These are phyloP conservation scores for Cubamyces sp. DNA, from an alignment of 768 basidiomycete genomes.

Conservation along the genomic window DNA sequence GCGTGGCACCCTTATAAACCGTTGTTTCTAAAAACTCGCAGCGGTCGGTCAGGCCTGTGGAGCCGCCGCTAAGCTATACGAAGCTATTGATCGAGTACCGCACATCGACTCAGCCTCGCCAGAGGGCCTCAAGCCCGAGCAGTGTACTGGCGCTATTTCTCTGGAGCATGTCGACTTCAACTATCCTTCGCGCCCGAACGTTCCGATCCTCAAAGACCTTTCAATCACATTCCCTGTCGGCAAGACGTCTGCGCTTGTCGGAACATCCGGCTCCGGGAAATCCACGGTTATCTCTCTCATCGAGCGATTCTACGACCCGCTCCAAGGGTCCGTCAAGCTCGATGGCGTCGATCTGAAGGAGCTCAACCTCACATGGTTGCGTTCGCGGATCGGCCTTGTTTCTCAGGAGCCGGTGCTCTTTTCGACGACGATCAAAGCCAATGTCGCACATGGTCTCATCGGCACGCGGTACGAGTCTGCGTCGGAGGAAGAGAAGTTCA, in stretches of 20 bases:
- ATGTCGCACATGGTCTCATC: constrained; percentile 86
- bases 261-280: constrained; percentile 80
- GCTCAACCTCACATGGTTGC: constrained; percentile 84
- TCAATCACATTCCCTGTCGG: constrained; percentile 71
- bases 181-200: constrained; percentile 81
- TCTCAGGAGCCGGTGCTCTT: constrained; percentile 89
- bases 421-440: constrained; percentile 79
- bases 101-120: constrained; percentile 79
- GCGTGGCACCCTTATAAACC: constrained; percentile 12
- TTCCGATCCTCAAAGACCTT: constrained; percentile 78
- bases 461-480: constrained; percentile 68
- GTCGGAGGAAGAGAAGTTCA: constrained; percentile 74
- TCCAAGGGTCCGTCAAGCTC: constrained; percentile 64
- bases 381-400: constrained; percentile 86
- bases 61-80: constrained; percentile 86
- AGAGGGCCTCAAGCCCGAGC: constrained; percentile 67
- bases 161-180: constrained; percentile 78
- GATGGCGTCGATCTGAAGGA: constrained; percentile 77
- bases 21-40: constrained; percentile 30
- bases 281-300: constrained; percentile 78
- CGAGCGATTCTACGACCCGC: constrained; percentile 89
- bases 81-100: constrained; percentile 87
- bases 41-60: constrained; percentile 78
- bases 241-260: constrained; percentile 77
- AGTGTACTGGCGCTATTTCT: constrained; percentile 71